Evolutionary conservation across 345 rosid species (phyloP), one percentile per base, ranked within the genome.

Genomic region (Lepidium sativum): DNA sequence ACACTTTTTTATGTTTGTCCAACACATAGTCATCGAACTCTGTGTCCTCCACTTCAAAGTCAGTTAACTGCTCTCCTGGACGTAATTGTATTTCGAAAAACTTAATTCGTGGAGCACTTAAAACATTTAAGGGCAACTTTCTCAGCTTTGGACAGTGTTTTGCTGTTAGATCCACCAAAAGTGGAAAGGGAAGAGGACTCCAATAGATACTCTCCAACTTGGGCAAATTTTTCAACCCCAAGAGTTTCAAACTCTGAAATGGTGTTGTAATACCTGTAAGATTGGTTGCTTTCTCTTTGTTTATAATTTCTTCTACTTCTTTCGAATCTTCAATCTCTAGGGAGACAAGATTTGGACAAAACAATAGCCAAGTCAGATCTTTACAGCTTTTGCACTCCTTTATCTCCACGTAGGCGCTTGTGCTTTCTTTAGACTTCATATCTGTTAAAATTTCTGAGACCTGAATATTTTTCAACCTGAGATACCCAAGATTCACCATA

Each of bases 221-320:
- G 1, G 56, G 45, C 29, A 48, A 20, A 16, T 2, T 0, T 0
- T 0, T 0, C 13, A 25, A 5, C 10, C 11, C 0, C 1, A 0
- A 0, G 0, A 10, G 14, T 1, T 16, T 21, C 14, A 51, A 7
- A 8, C 29, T 51, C 13, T 8, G 21, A 29, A 51, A 51, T n/a
- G 55, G 37, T 0, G 4, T 50, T 0, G 4, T 50, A 50, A 50
- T n/a, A 6, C 0, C 55, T 49, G 34, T 49, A 1, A 27, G 11
- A 7, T 25, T 13, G 12, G 37, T 8, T 50, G 13, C 37, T 50
- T 29, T 20, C 21, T 20, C 21, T 20, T 20, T 20, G 21, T 20
- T 20, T 20, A 20, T 20, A 20, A 20, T 2, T 20, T 20, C 21
- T 20, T 20, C 2, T 20, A 20, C 2, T 1, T 20, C 21, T 20